phyloP scores from a whole-genome alignment of 768 basidiomycete species.

The Mycena floridula region DNA sequence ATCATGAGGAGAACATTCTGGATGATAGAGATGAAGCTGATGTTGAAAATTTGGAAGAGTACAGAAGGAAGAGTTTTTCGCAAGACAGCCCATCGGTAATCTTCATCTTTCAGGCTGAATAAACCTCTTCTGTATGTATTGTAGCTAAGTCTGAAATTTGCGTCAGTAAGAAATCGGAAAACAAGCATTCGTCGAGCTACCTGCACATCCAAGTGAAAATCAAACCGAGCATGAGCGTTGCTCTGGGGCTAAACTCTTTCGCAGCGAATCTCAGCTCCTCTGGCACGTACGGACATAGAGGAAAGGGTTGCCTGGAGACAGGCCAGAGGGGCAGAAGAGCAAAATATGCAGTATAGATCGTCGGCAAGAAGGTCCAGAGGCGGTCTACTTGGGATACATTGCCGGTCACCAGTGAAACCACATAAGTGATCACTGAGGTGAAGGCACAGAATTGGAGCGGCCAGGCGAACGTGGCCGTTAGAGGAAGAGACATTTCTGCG shows the following conservation, averaged over 20 bases:
- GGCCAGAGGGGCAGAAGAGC: conserved; percentile 67
- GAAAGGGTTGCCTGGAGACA: conserved; percentile 25
- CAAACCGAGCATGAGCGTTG: conserved; percentile 68
- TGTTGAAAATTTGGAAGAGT: conserved; percentile 56
- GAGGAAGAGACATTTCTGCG: neutral
- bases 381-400: conserved; percentile 90
- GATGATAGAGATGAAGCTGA: conserved; percentile 68
- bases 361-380: conserved; percentile 73
- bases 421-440: conserved; percentile 41
- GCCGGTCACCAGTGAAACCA: conserved; percentile 59
- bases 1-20: conserved; percentile 80
- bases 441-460: conserved; percentile 57
- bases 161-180: no score
- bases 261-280: conserved; percentile 34
- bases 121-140: conserved; percentile 84
- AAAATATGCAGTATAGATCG: conserved; percentile 78
- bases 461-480: conserved; percentile 45
- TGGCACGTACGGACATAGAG: conserved; percentile 53
- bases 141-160: conserved; percentile 60
- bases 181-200: no score
- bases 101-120: conserved; percentile 72
- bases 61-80: conserved; percentile 49
- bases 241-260: conserved; percentile 59
- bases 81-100: conserved; percentile 87
- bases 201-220: conserved; percentile 64